Evolutionary conservation across 805 yeast genomes (phyloP), one percentile per base, ranked within the genome.

Genomic region (Candida loeiensis): DNA sequence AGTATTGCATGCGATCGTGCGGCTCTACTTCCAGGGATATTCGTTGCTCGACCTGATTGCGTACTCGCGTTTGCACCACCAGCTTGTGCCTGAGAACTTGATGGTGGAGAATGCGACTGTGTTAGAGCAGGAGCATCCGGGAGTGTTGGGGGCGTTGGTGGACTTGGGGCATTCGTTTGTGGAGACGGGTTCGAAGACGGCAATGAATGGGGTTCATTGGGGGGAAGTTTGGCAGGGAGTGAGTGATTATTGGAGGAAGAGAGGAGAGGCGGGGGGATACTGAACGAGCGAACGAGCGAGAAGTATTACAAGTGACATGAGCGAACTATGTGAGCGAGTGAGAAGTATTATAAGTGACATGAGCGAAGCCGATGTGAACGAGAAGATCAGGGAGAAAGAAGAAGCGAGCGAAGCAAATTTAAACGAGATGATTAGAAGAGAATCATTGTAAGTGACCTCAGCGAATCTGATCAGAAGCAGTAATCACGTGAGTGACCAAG

Each of bases 31-130:
- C 55, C 76, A 79, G 53, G 61, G 73, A 2, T 56, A 78, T 64
- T 71, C 80, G 1, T 55, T 89, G 3, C 63, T 87, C 16, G 82
- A 85, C 40, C 72, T 88, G 0, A 73, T 90, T 16, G 77, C 95
- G 0, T 82, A 65, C 51, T 97, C 97, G 1, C 66, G 99, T 39
- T 35, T 87, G 8, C 98, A 91, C 57, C 96, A 91, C 58, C 99
- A 91, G 59, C 72, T 91, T 16, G 56, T 91, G 18, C 97, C 97
- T 0, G 81, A 87, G 46, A 56, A 51, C 2, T 64, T 79, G 1
- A 78, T 69, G 59, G 71, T 83, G 30, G 98, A 90, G 53, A 55
- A 67, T 11, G 71, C 76, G 33, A 63, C 72, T 1, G 40, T 59
- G 24, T 54, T 57, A 4, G 74, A 60, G 21, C 46, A 53, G 14